Evolutionary conservation across 371 early-diverging fungal genomes (phyloP), one percentile per base, ranked within the genome.

Genomic region (Choanephora cucurbitarum): DNA sequence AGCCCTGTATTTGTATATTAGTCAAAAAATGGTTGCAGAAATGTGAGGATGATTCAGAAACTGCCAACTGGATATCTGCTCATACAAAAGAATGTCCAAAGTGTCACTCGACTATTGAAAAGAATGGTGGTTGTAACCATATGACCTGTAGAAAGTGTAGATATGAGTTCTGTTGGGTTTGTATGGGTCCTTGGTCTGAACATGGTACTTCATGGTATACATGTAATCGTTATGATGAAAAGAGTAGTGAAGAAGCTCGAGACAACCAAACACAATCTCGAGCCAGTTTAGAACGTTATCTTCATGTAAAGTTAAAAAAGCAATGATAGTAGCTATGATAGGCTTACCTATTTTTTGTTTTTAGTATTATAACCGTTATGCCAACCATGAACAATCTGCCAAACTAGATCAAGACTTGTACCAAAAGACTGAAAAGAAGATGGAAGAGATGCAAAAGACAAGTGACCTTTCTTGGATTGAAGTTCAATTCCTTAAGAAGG

Each of bases 1-100:
- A 91, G 64, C 99, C 99, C 3, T 89, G 88, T 54, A 82, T 91
- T n/a, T 99, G 99, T 73, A 58, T 57, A 1, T 70, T 97, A 23
- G 94, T 91, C 32, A 88, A 88, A 58, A 72, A 78, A 58, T 99
- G 98, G 98, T 54, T 93, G 41, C 91, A 95, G 58, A 97, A 98
- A 73, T 97, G 97, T 70, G 89, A 83, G 34, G 98, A 98, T 75
- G 99, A 98, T 67, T 95, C 96, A 15, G 98, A 97, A 65, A 98
- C 98, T 4, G 88, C 96, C 18, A 96, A 97, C 72, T 98, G 97
- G 97, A 92, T 97, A 53, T 87, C 90, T 22, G 94, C 94, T 24
- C 89, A 97, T 75, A 97, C 98, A 43, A 96, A 97, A 72, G 97
- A 97, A 72, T 98, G 99, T 67, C 81, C 91, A 19, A 91, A 92